Evolutionary conservation across 371 early-diverging fungal genomes (phyloP), one percentile per base, ranked within the genome.

Genomic region (Coemansia sp.): DNA sequence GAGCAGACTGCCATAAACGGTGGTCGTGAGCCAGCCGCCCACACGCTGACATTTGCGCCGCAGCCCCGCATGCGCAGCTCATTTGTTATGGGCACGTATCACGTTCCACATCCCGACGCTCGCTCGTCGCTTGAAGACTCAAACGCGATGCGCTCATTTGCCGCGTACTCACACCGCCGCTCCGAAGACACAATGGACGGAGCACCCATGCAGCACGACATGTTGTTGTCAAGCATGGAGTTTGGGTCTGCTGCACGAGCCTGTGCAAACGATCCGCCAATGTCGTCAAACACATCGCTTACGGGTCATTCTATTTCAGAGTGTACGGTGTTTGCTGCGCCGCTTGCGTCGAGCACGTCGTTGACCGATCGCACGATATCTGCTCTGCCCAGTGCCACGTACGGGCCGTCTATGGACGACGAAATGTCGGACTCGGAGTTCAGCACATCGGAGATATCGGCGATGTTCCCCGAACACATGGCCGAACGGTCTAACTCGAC

Each of bases 191-290:
- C 55, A 6, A 29, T 49, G 13, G 28, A n/a, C 12, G 55, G 29
- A 3, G 12, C 24, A 44, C 41, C 61, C n/a, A 40, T 62, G 51
- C 53, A 62, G 15, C 54, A 46, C n/a, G 21, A 53, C 28, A 54
- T n/a, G 67, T 58, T 61, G 26, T 46, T 64, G 21, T 61, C 73
- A 1, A 65, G 61, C 28, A 49, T 73, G 5, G 74, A 73, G 60
- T 58, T 73, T 8, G 74, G 71, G 9, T 70, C 74, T 3, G 74
- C 74, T 8, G 58, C 72, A n/a, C 66, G 66, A 23, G 53, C 71
- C 23, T 65, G 59, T 17, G 52, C 26, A 8, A 61, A 56, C 53
- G 73, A 61, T 26, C 59, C 57, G 3, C 57, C 71, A 12, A 39
- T 60, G 32, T 65, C 70, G 2, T 62, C 61, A 29, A 46, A 48